phyloP scores from a whole-genome alignment of 1,139 yeast species.

The Yamadazyma dushanensis region DNA sequence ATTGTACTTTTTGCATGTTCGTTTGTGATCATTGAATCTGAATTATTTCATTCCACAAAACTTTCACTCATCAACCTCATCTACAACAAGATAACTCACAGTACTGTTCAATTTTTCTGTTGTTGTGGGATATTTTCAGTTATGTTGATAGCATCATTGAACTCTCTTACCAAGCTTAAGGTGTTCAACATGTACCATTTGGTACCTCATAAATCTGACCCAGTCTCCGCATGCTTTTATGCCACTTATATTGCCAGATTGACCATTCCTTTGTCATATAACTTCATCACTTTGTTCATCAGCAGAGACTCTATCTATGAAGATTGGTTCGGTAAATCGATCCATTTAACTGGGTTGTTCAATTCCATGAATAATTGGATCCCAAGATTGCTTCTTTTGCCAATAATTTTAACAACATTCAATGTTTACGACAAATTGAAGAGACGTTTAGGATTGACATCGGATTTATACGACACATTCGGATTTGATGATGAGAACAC shows the following conservation, averaged over 20 bases:
- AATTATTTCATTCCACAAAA: conserved; percentile 68
- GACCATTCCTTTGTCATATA: conserved; percentile 80
- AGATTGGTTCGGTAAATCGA: conserved; percentile 69
- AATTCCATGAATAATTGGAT: conserved; percentile 70
- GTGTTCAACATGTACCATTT: conserved; percentile 77
- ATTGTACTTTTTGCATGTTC: conserved; percentile 42
- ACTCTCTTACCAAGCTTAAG: conserved; percentile 65
- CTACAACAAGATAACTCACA: conserved; percentile 22
- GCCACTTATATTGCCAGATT: conserved; percentile 80
- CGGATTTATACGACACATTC: conserved; percentile 59
- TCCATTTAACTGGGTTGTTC: conserved; percentile 75
- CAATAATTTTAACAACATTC: conserved; percentile 62
- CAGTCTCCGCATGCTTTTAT: conserved; percentile 73
- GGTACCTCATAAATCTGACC: conserved; percentile 67
- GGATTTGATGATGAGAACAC: conserved; percentile 43
- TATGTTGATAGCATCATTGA: conserved; percentile 67
- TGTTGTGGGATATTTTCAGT: conserved; percentile 53
- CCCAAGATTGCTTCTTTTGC: conserved; percentile 71
- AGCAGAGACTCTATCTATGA: conserved; percentile 50
- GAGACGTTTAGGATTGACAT: conserved; percentile 42
- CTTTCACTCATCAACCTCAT: conserved; percentile 61
- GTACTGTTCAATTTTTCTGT: conserved; percentile 33
- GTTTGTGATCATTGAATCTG: conserved; percentile 65
- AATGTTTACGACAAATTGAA: conserved; percentile 68
- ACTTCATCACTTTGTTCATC: conserved; percentile 67